A percentile compares a stretch with the other conserved stretches of the same genome.
These are phyloP conservation scores for Aquilaria malaccensis DNA, from an alignment of 345 rosid genomes.

Conservation along the genomic window DNA sequence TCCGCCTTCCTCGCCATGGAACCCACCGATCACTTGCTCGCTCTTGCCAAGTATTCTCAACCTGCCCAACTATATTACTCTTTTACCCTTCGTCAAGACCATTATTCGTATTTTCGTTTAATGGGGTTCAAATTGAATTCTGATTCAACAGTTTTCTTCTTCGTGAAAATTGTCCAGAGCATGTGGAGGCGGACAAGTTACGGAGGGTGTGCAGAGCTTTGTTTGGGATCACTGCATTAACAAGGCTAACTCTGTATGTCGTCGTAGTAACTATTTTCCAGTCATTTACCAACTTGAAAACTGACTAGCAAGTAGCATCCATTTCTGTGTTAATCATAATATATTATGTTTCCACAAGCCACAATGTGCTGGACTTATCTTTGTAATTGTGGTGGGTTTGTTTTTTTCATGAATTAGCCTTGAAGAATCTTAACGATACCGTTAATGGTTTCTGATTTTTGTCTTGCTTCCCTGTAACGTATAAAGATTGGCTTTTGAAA, in stretches of 20 bases:
- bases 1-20: constrained; percentile 84
- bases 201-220: constrained; percentile 55
- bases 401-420: not conserved
- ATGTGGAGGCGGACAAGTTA: constrained; percentile 53
- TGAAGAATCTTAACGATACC: too few species aligned
- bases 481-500: too few species aligned
- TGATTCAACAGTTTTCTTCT: too few species aligned
- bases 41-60: constrained; percentile 42
- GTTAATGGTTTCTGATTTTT: too few species aligned
- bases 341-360: too few species aligned
- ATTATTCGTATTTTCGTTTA: not conserved
- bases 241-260: constrained; percentile 27
- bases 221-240: constrained; percentile 55
- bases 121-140: too few species aligned
- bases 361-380: not conserved
- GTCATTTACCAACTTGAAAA: too few species aligned
- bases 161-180: constrained; percentile 21
- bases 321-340: too few species aligned
- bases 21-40: constrained; percentile 38
- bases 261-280: constrained; percentile 10
- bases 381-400: not conserved
- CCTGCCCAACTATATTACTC: not conserved
- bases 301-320: too few species aligned
- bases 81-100: not conserved
- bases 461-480: too few species aligned